Evolutionary conservation across 139 green algal genomes (phyloP).

Genomic region (Parachlorella kessleri): DNA sequence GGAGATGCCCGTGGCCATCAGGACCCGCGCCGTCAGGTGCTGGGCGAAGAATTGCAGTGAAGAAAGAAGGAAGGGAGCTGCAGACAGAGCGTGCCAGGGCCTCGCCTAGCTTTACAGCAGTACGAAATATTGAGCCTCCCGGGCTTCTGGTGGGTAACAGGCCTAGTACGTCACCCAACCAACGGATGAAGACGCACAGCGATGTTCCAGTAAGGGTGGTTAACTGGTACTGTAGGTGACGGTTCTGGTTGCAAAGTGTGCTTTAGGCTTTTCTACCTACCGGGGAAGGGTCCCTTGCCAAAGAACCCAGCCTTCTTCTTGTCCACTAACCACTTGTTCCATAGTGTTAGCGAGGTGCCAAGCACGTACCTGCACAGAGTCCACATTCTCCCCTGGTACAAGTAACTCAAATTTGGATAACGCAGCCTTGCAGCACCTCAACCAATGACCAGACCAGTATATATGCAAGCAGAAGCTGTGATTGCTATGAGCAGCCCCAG

Average conservation of each 20-base stretch:
- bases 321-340: conserved; percentile 77
- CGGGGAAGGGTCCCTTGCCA: conserved; percentile 74
- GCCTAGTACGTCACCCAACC: too few species aligned
- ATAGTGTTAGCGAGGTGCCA: conserved; percentile 72
- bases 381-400: too few species aligned
- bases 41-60: conserved; percentile 80
- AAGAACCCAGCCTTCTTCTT: conserved; percentile 66
- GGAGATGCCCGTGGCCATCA: conserved; percentile 50
- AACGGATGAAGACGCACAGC: background rate
- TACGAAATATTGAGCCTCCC: background rate
- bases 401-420: too few species aligned
- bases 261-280: conserved; percentile 32
- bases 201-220: background rate
- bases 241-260: background rate
- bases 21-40: conserved; percentile 55
- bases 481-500: too few species aligned
- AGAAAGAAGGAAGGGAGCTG: conserved; percentile 67
- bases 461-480: too few species aligned
- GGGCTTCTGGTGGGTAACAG: too few species aligned
- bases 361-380: conserved; percentile 80
- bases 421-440: too few species aligned
- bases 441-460: too few species aligned
- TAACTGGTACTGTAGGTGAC: background rate
- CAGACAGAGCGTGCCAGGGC: background rate
- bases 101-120: background rate